A percentile compares a stretch with the other conserved stretches of the same genome.
phyloP scores from a whole-genome alignment of 441 rosid species.

The Biscutella laevigata region DNA sequence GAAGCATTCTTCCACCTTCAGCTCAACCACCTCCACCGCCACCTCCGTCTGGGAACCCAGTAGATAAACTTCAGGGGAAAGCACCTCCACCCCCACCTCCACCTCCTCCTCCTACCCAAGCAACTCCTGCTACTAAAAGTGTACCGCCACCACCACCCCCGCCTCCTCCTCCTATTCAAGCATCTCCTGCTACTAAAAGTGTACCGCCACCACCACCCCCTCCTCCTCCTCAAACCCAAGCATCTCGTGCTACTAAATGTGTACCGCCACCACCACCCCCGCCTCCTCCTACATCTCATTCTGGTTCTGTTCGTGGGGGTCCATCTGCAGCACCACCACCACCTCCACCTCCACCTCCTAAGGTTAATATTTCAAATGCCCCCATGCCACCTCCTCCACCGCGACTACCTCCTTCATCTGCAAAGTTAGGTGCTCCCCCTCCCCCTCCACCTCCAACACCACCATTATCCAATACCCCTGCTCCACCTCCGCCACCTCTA shows the following conservation, averaged over 20 bases:
- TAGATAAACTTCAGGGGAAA: slow-evolving; percentile 1
- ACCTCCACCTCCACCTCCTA: slow-evolving; percentile 21
- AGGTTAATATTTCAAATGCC: slow-evolving; percentile 20
- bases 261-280: slow-evolving; percentile 27
- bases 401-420: slow-evolving; percentile 15
- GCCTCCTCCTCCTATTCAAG: slow-evolving; percentile 13
- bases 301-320: slow-evolving; percentile 7
- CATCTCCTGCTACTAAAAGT: too few relatives aligned
- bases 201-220: slow-evolving; percentile 3
- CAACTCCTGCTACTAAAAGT: slow-evolving; percentile 5
- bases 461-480: slow-evolving; percentile 16
- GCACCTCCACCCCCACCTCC: slow-evolving; percentile 22
- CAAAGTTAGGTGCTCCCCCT: slow-evolving; percentile 19
- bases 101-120: slow-evolving; percentile 26
- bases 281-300: slow-evolving; percentile 12
- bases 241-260: too few relatives aligned
- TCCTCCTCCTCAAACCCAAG: slow-evolving; percentile 14
- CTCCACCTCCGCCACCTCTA: slow-evolving; percentile 53
- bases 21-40: slow-evolving; percentile 18
- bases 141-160: slow-evolving; percentile 16
- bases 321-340: slow-evolving; percentile 22
- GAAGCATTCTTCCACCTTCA: slow-evolving; percentile 20
- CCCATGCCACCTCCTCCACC: slow-evolving; percentile 29
- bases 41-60: slow-evolving; percentile 7
- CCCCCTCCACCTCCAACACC: slow-evolving; percentile 21